These are phyloP conservation scores for Aspergillus quadrilineatus DNA, from an alignment of 2,329 filamentous ascomycete genomes.

Conservation along the genomic window DNA sequence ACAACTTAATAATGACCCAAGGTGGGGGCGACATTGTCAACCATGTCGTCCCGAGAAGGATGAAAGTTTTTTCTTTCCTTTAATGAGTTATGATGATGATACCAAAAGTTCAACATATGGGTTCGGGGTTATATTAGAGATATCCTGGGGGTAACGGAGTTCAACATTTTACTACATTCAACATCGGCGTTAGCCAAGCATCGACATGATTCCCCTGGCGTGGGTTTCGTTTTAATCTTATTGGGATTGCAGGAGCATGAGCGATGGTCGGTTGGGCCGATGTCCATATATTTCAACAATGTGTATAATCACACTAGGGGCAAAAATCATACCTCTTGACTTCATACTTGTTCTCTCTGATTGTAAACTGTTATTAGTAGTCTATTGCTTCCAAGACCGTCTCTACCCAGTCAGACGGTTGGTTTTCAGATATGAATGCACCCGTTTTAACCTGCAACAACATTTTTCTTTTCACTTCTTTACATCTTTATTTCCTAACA, in stretches of 20 bases:
- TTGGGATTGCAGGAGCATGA: conserved; percentile 17
- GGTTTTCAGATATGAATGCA: no score
- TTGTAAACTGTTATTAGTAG: background rate
- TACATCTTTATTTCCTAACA: no score
- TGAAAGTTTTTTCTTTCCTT: conserved; percentile 24
- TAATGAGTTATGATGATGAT: conserved; percentile 44
- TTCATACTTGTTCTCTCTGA: background rate
- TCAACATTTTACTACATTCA: conserved; percentile 51
- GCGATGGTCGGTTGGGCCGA: conserved; percentile 22
- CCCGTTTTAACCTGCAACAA: no score
- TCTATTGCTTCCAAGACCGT: no score
- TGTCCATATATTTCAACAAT: conserved; percentile 39
- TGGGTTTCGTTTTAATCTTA: conserved; percentile 16
- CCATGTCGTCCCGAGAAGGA: conserved; percentile 34
- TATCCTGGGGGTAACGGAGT: conserved; percentile 36
- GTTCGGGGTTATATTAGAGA: conserved; percentile 40
- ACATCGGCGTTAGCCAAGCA: conserved; percentile 44
- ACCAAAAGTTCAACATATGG: conserved; percentile 46
- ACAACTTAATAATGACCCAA: conserved; percentile 21
- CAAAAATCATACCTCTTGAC: conserved; percentile 14
- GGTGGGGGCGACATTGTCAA: conserved; percentile 39
- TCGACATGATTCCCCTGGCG: conserved; percentile 19
- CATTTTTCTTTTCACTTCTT: no score
- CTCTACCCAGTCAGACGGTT: background rate
- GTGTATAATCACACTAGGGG: conserved; percentile 24